Conservation (phyloP, 2,329 filamentous ascomycete species). For the Ciborinia camelliae region DNA sequence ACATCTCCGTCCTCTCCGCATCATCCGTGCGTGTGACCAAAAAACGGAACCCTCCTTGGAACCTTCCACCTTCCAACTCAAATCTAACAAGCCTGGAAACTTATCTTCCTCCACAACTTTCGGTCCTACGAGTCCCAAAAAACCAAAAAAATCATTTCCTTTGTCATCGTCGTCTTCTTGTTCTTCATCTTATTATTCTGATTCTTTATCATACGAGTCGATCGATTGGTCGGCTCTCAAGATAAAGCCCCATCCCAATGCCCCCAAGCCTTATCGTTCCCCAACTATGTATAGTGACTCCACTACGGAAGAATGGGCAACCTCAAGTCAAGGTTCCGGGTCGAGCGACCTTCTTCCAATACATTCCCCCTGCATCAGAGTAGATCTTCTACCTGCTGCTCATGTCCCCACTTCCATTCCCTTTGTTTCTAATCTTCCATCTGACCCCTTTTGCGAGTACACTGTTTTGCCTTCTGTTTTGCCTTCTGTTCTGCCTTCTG, state of each 20-base stretch:
- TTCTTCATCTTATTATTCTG: neutral
- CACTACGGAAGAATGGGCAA: neutral
- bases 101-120: conserved; percentile 1
- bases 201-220: conserved; percentile 6
- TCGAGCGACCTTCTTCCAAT: neutral
- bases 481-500: neutral
- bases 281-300: conserved; percentile 10
- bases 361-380: neutral
- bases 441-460: neutral
- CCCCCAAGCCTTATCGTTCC: neutral
- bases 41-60: conserved; percentile 8
- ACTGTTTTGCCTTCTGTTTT: neutral
- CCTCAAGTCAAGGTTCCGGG: neutral
- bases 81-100: conserved; percentile 5
- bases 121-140: conserved; percentile 5
- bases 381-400: conserved; percentile 1
- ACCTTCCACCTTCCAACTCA: neutral
- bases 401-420: neutral
- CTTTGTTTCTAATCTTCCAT: neutral
- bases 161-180: neutral
- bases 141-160: conserved; percentile 3
- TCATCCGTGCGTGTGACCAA: neutral
- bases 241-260: neutral
- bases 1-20: neutral
- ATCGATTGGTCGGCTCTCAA: conserved; percentile 16